Evolutionary conservation across 2,329 filamentous ascomycete species (phyloP), one percentile per base, ranked within the genome.

Genomic region (Ophiostoma himal-ulmi): DNA sequence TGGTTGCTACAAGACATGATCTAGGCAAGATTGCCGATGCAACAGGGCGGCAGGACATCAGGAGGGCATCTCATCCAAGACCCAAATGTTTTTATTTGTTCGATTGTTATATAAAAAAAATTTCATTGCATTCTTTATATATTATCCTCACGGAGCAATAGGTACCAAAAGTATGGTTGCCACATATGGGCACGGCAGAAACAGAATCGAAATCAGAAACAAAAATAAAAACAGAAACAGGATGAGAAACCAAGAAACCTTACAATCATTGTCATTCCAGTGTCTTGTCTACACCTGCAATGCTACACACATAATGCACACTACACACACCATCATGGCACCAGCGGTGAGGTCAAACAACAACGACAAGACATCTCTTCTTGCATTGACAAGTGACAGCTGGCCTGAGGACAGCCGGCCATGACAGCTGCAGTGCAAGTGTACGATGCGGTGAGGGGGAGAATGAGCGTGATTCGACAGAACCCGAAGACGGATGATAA

Each of bases 1-100:
- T 67, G 37, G 65, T 13, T 6, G 36, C 64, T 6, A 22, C 65
- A n/a, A 44, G 65, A 67, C 65, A 67, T 62, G 26, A 34, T 34
- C 11, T 17, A 6, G 57, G 57, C 57, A 30, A 34, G 14, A 30
- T 62, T 34, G 26, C 57, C 22, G 26, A 62, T 62, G 62, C 62
- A 22, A 41, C 36, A 65, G 22, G 20, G 52, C 26, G 17, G 14
- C 26, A 57, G n/a, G 52, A 57, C 52, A 57, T 20, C 37, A 48
- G 44, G 44, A 4, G 11, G 14, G 39, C 10, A 30, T 57, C n/a
- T 30, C 10, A 22, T 26, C 8, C 52, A 26, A 48, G 52, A 26
- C 10, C 22, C 52, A 57, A 57, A 11, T 22, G 22, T 22, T 26
- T 54, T n/a, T 30, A 57, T 57, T 48, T 8, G 11, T 13, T 39